Percentiles rank a stretch among this genome's conserved stretches.
phyloP scores from a whole-genome alignment of 1,284 basidiomycete genomes.

The Trametes polyzona region DNA sequence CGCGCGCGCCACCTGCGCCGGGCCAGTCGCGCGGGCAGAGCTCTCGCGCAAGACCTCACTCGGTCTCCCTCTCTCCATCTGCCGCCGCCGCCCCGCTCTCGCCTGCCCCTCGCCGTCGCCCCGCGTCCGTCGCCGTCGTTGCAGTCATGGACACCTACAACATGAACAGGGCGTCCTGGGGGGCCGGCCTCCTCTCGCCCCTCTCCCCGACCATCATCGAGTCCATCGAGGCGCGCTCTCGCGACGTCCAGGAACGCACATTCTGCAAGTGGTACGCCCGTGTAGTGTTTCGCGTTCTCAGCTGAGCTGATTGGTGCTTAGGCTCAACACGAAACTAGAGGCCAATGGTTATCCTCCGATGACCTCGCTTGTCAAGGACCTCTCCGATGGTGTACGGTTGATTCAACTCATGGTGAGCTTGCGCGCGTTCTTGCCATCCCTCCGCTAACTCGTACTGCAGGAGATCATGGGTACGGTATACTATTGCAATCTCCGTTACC shows the following conservation, averaged over 20 bases:
- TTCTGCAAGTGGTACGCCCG: constrained; percentile 85
- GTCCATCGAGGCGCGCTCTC: constrained; percentile 63
- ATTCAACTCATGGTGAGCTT: constrained; percentile 86
- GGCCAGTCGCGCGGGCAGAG: neutral
- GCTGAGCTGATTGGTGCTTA: constrained; percentile 28
- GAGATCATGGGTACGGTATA: constrained; percentile 84
- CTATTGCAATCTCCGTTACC: neutral
- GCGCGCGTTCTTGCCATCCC: neutral
- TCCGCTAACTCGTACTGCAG: constrained; percentile 43
- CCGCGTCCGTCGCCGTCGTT: neutral
- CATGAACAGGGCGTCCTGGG: constrained; percentile 22
- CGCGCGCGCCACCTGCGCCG: constrained; percentile 19
- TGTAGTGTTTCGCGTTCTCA: neutral
- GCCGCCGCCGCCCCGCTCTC: neutral
- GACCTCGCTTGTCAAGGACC: constrained; percentile 87
- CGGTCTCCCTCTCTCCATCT: constrained; percentile 13
- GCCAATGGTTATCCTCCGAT: constrained; percentile 87
- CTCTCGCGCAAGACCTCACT: neutral
- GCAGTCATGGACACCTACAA: constrained; percentile 15
- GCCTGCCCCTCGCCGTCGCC: constrained; percentile 6
- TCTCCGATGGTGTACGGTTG: constrained; percentile 93
- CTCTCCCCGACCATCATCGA: constrained; percentile 43
- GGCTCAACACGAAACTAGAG: constrained; percentile 97
- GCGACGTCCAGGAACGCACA: constrained; percentile 74
- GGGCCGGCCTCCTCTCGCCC: constrained; percentile 20